These are phyloP conservation scores for Nemania abortiva DNA, from an alignment of 2,329 filamentous ascomycete species.

Conservation along the genomic window DNA sequence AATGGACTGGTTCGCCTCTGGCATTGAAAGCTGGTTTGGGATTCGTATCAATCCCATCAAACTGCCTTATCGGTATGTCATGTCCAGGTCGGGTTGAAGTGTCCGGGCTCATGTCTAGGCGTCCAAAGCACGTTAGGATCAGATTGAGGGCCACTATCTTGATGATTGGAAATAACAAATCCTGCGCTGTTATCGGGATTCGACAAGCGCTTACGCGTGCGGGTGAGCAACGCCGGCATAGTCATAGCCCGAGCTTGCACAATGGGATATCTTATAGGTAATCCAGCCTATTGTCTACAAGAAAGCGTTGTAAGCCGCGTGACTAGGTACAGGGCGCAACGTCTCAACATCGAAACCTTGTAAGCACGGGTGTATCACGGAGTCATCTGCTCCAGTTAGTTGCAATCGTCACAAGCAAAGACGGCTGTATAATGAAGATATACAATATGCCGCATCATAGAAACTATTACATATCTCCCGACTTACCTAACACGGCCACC, in stretches of 20 bases:
- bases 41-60: background rate
- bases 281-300: background rate
- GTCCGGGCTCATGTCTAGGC: background rate
- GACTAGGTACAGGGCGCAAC: too few relatives aligned
- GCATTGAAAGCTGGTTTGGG: background rate
- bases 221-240: constrained; percentile 11
- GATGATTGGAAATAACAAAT: constrained; percentile 16
- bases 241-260: background rate
- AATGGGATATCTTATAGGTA: background rate
- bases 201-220: constrained; percentile 20
- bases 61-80: background rate
- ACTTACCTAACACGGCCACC: background rate
- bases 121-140: background rate
- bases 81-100: background rate
- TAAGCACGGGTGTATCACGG: background rate
- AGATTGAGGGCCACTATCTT: background rate
- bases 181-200: constrained; percentile 12
- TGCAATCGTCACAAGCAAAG: background rate
- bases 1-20: background rate
- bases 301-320: background rate
- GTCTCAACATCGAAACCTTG: too few relatives aligned
- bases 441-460: background rate
- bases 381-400: background rate
- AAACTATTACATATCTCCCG: background rate
- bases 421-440: background rate